Percentiles rank a stretch among this genome's conserved stretches.
Evolutionary conservation across 2,329 filamentous ascomycete genomes (phyloP).

Genomic region (Aspergillus jensenii): DNA sequence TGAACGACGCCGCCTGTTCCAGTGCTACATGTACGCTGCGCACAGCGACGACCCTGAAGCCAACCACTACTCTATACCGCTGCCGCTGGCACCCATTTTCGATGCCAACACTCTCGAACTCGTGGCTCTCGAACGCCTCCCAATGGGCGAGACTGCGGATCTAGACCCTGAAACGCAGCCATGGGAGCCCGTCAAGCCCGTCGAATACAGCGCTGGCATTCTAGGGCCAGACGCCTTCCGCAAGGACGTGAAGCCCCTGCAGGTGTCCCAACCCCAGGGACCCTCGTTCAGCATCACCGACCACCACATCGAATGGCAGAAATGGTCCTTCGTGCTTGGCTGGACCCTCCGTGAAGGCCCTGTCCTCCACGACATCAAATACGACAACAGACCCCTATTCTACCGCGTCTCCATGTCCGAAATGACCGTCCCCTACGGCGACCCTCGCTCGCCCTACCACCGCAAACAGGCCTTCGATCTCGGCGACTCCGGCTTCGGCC

Average conservation of each 20-base stretch:
- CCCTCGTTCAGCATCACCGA: slow-evolving; percentile 61
- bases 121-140: slow-evolving; percentile 70
- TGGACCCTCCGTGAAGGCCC: slow-evolving; percentile 66
- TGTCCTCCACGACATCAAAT: slow-evolving; percentile 67
- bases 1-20: slow-evolving; percentile 39
- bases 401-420: slow-evolving; percentile 67
- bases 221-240: slow-evolving; percentile 62
- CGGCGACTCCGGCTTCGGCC: slow-evolving; percentile 66
- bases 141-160: slow-evolving; percentile 62
- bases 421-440: slow-evolving; percentile 59
- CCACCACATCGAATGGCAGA: slow-evolving; percentile 64
- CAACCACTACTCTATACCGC: slow-evolving; percentile 38
- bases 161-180: slow-evolving; percentile 53
- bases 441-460: slow-evolving; percentile 67
- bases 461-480: slow-evolving; percentile 71
- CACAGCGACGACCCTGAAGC: slow-evolving; percentile 35
- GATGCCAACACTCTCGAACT: slow-evolving; percentile 63
- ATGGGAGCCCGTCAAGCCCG: slow-evolving; percentile 55
- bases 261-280: slow-evolving; percentile 63
- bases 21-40: slow-evolving; percentile 44
- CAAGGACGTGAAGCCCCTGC: slow-evolving; percentile 59
- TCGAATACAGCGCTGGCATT: slow-evolving; percentile 61
- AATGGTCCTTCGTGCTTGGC: slow-evolving; percentile 62
- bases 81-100: slow-evolving; percentile 46
- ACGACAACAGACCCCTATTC: slow-evolving; percentile 63